These are phyloP conservation scores for Trichoderma breve DNA, from an alignment of 2,329 filamentous ascomycete genomes.

Conservation along the genomic window DNA sequence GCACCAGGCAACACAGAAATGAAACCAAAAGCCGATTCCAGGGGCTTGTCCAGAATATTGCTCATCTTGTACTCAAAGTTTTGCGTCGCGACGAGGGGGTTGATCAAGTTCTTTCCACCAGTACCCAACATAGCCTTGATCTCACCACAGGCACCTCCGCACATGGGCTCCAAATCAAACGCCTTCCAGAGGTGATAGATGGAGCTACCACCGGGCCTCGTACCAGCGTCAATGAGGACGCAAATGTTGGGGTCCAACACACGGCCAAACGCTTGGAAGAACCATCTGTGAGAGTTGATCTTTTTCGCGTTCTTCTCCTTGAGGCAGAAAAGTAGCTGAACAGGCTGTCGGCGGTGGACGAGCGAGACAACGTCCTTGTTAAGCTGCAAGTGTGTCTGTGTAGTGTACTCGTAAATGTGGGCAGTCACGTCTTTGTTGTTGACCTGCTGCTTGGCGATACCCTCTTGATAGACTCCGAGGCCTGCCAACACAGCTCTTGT, in stretches of 20 bases:
- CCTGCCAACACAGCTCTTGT: slow-evolving; percentile 87
- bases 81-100: slow-evolving; percentile 91
- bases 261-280: slow-evolving; percentile 93
- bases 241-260: slow-evolving; percentile 95
- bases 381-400: slow-evolving; percentile 80
- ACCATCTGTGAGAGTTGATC: slow-evolving; percentile 99
- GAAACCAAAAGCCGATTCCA: slow-evolving; percentile 97
- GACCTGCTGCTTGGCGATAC: slow-evolving; percentile 97
- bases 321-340: slow-evolving; percentile 95
- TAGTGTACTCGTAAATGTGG: slow-evolving; percentile 95
- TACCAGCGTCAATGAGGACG: slow-evolving; percentile 93
- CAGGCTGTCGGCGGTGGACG: slow-evolving; percentile 81
- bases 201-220: slow-evolving; percentile 87
- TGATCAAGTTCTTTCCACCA: slow-evolving; percentile 81
- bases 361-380: slow-evolving; percentile 87
- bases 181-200: slow-evolving; percentile 99
- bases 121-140: slow-evolving; percentile 96
- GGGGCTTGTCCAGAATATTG: slow-evolving; percentile 96
- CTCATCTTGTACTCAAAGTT: slow-evolving; percentile 99
- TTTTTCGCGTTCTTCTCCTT: slow-evolving; percentile 99
- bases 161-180: slow-evolving; percentile 96
- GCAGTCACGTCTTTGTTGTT: slow-evolving; percentile 95
- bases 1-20: slow-evolving; percentile 95
- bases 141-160: slow-evolving; percentile 93
- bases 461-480: slow-evolving; percentile 96